Percentiles rank a stretch among this genome's conserved stretches.
These are phyloP conservation scores for Acacia crassicarpa DNA, from an alignment of 306 rosid genomes.

Conservation along the genomic window DNA sequence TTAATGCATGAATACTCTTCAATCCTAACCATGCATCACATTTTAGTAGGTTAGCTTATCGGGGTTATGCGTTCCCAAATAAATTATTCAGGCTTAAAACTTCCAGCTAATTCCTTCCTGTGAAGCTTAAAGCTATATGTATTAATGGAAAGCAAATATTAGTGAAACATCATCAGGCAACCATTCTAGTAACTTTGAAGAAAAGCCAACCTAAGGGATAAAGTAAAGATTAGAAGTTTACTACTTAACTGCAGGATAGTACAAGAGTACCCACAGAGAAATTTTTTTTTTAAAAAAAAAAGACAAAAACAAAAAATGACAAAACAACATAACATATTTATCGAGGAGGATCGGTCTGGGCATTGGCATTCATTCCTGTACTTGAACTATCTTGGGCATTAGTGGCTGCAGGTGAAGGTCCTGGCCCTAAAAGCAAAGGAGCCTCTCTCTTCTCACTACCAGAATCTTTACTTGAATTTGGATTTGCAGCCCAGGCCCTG, in stretches of 20 bases:
- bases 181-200: background rate
- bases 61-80: background rate
- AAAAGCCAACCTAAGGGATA: background rate
- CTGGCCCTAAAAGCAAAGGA: conserved; percentile 71
- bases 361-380: conserved; percentile 26
- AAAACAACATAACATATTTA: background rate
- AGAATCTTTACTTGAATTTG: conserved; percentile 38
- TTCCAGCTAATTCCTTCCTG: background rate
- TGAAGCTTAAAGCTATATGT: background rate
- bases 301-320: background rate
- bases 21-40: background rate
- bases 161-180: background rate
- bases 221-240: background rate
- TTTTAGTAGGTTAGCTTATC: background rate
- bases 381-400: conserved; percentile 35
- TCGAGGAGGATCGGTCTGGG: background rate
- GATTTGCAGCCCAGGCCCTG: conserved; percentile 58
- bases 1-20: background rate
- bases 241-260: background rate
- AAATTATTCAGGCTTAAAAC: background rate
- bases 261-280: background rate
- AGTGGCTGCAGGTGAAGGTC: conserved; percentile 42
- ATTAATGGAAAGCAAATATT: background rate
- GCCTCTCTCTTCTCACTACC: conserved; percentile 45
- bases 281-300: too few species aligned